phyloP scores from a whole-genome alignment of 768 basidiomycete species.

The Daedalea quercina region DNA sequence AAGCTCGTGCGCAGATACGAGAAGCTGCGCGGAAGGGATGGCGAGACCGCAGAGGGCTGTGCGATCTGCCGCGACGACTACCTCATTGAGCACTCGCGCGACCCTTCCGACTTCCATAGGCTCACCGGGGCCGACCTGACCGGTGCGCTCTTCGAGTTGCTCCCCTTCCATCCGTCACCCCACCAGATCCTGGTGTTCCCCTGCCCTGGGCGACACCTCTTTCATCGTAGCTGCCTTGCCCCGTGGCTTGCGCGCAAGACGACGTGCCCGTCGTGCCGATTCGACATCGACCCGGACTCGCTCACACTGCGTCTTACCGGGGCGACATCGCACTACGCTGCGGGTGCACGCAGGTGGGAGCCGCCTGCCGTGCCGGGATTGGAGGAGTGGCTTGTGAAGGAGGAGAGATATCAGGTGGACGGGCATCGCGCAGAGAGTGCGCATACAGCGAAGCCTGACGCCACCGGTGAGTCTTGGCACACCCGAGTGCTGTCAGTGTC shows the following conservation, averaged over 20 bases:
- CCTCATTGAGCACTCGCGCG: constrained; percentile 25
- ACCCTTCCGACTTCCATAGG: constrained; percentile 2
- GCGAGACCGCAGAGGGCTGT: constrained; percentile 42
- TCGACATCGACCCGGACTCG: constrained; percentile 75
- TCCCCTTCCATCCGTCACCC: constrained; percentile 13
- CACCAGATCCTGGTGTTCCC: constrained; percentile 60
- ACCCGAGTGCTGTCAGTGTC: neutral
- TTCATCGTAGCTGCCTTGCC: constrained; percentile 68
- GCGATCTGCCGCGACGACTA: constrained; percentile 77
- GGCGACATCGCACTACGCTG: neutral
- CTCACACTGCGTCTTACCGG: constrained; percentile 35
- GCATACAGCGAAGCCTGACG: neutral
- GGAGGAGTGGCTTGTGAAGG: constrained; percentile 15
- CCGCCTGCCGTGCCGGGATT: constrained; percentile 14
- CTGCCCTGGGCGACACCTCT: constrained; percentile 62
- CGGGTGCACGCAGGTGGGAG: constrained; percentile 10
- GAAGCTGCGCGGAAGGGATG: constrained; percentile 16
- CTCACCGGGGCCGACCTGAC: neutral
- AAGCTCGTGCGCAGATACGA: constrained; percentile 43
- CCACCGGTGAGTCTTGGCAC: neutral
- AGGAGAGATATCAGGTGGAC: constrained; percentile 9
- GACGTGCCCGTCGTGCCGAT: constrained; percentile 79
- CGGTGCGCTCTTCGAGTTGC: constrained; percentile 4
- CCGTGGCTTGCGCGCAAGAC: constrained; percentile 83
- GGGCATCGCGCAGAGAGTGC: constrained; percentile 1